Base-by-base conservation (phyloP, 371 early-diverging fungal species). In the Apophysomyces ossiformis region DNA sequence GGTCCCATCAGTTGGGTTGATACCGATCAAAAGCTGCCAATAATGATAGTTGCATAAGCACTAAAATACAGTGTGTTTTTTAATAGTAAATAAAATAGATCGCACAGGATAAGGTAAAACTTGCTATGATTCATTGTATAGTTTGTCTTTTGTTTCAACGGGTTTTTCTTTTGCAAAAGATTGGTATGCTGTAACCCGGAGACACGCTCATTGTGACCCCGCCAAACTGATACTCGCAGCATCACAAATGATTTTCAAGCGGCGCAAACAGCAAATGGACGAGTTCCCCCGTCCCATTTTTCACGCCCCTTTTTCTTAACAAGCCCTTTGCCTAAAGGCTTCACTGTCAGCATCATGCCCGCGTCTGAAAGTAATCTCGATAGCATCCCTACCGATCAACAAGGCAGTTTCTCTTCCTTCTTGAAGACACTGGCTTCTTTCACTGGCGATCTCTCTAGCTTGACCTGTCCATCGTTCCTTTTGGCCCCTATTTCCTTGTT, bases 391-490 rank as follows among this genome's bases (percentile, higher is more conserved):
- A 78, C 82, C 64, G 85, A 88, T 44, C 87, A 90, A 63, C 85
- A 88, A 74, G 85, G 88, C 16, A 88, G 86, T 57, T 88, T 93
- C 70, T 82, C 87, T 57, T 86, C 89, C 2, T 93, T 93, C 63
- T 65, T 93, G 46, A 85, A 89, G 72, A 86, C 86, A 13, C 69
- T 93, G 35, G 87, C 90, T 32, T 89, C 91, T 36, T 92, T 92
- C 63, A 90, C 93, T 18, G 93, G 93, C 50, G 93, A 93, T 69
- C 83, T 93, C 38, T 91, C 91, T 13, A 82, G 84, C 39, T 81
- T 93, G 57, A 92, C 92, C 4, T 91, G 91, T 69, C 93, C 93
- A 47, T 88, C 92, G 18, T 92, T 92, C 65, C 71, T 93, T 16
- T 74, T 93, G 62, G 89, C 85, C 54, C 91, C 91, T 63, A 87